Percentiles rank a stretch among this genome's conserved stretches.
phyloP scores from a whole-genome alignment of 495 filamentous ascomycete genomes.

The Cenococcum geophilum region DNA sequence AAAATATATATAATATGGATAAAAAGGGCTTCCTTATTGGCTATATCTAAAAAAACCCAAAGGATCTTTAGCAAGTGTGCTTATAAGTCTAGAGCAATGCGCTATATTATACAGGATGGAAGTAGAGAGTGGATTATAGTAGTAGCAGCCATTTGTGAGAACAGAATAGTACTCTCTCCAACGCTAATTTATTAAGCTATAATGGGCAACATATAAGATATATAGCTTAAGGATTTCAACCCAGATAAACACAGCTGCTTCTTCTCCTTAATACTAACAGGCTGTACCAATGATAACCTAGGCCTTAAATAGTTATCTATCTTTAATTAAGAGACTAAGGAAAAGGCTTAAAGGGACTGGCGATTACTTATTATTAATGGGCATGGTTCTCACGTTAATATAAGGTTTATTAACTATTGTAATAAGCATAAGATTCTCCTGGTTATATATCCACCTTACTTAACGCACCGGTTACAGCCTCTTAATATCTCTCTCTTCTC shows the following conservation, averaged over 20 bases:
- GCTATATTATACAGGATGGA: conserved; percentile 10
- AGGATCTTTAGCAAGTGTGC: conserved; percentile 3
- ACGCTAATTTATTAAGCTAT: conserved; percentile 16
- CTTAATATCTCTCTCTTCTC: no score
- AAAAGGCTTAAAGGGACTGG: conserved; percentile 1
- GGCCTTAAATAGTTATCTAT: conserved; percentile 17
- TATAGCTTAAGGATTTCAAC: conserved; percentile 21
- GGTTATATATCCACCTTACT: no score
- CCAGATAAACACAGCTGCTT: neutral
- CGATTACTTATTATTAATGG: conserved; percentile 19
- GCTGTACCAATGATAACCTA: conserved; percentile 19
- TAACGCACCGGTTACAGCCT: no score
- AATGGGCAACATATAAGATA: conserved; percentile 9
- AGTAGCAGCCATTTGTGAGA: conserved; percentile 11
- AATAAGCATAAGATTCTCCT: conserved; percentile 17
- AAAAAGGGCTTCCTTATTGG: no score
- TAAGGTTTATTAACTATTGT: no score
- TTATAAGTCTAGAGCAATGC: conserved; percentile 3
- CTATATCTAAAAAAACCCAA: no score
- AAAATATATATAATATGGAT: no score
- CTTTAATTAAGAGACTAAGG: conserved; percentile 17
- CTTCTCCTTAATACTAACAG: conserved; percentile 10
- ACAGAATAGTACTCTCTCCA: conserved; percentile 5
- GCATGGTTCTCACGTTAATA: no score
- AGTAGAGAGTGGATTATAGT: no score